Evolutionary conservation across 1,284 basidiomycete species (phyloP).

Genomic region (Ustilago vetiveriae): DNA sequence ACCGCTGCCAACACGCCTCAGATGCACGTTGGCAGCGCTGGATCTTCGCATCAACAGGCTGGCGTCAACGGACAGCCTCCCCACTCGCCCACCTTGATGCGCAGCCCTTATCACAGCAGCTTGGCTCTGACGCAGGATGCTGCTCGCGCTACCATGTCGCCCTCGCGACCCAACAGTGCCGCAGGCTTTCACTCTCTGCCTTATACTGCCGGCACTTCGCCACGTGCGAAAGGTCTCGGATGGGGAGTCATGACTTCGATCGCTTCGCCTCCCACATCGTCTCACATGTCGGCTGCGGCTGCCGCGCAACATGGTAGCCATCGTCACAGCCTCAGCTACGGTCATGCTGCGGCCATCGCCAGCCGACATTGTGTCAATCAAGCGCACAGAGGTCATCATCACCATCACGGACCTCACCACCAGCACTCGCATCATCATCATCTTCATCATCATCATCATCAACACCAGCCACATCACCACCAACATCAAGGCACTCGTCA

Average conservation of each 20-base stretch:
- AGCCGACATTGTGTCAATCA: conserved; percentile 17
- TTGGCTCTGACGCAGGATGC: conserved; percentile 43
- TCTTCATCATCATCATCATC: conserved; percentile 26
- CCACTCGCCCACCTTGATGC: conserved; percentile 38
- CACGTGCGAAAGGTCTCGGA: conserved; percentile 52
- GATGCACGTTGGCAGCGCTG: conserved; percentile 47
- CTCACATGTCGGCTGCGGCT: conserved; percentile 1
- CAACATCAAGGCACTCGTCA: conserved; percentile 28
- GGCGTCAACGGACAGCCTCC: conserved; percentile 16
- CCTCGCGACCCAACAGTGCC: conserved; percentile 44
- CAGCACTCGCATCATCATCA: conserved; percentile 27
- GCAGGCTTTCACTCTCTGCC: conserved; percentile 26
- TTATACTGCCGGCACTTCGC: conserved; percentile 50
- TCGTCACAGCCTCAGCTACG: conserved; percentile 44
- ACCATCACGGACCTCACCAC: conserved; percentile 12
- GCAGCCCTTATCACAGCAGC: conserved; percentile 44
- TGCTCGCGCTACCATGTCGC: conserved; percentile 31
- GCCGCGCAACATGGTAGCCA: conserved; percentile 8
- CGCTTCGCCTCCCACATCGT: conserved; percentile 19
- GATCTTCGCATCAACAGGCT: conserved; percentile 28
- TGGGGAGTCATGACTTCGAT: conserved; percentile 60
- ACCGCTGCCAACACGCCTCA: conserved; percentile 38
- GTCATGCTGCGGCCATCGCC: conserved; percentile 40
- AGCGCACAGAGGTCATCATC: conserved; percentile 10
- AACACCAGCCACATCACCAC: conserved; percentile 9